Conservation (phyloP, 2,329 filamentous ascomycete species). For the Raffaelea deltoideospora region DNA sequence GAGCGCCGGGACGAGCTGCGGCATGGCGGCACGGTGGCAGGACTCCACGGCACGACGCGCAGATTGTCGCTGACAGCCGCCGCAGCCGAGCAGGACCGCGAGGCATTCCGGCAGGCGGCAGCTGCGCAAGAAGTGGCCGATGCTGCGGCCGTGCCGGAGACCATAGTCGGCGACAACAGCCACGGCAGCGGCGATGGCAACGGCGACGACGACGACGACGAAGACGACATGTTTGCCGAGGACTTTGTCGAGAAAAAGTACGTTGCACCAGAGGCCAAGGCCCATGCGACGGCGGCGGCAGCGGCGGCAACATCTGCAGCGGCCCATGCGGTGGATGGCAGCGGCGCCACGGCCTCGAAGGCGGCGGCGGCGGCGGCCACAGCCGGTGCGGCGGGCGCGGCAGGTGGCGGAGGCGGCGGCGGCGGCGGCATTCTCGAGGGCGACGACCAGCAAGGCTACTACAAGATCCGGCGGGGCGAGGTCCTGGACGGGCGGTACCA, state of each 20-base stretch:
- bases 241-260: slow-evolving; percentile 57
- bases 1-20: slow-evolving; percentile 53
- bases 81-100: slow-evolving; percentile 14
- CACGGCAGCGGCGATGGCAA: neutral
- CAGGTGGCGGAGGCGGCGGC: no score
- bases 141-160: no score
- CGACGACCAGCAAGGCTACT: slow-evolving; percentile 89
- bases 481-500: slow-evolving; percentile 80
- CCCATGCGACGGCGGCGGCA: slow-evolving; percentile 9
- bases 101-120: slow-evolving; percentile 4
- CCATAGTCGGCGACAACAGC: neutral
- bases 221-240: slow-evolving; percentile 84
- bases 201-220: slow-evolving; percentile 23
- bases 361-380: slow-evolving; percentile 34
- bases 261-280: slow-evolving; percentile 29
- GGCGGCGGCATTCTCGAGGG: slow-evolving; percentile 74
- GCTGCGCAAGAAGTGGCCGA: slow-evolving; percentile 2
- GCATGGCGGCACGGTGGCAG: slow-evolving; percentile 32
- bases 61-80: slow-evolving; percentile 12
- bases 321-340: no score
- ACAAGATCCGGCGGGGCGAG: slow-evolving; percentile 87
- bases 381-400: no score
- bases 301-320: no score
- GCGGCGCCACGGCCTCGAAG: no score
- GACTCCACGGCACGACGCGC: slow-evolving; percentile 26